These are phyloP conservation scores for Colletotrichum noveboracense DNA, from an alignment of 2,329 filamentous ascomycete genomes.

Conservation along the genomic window DNA sequence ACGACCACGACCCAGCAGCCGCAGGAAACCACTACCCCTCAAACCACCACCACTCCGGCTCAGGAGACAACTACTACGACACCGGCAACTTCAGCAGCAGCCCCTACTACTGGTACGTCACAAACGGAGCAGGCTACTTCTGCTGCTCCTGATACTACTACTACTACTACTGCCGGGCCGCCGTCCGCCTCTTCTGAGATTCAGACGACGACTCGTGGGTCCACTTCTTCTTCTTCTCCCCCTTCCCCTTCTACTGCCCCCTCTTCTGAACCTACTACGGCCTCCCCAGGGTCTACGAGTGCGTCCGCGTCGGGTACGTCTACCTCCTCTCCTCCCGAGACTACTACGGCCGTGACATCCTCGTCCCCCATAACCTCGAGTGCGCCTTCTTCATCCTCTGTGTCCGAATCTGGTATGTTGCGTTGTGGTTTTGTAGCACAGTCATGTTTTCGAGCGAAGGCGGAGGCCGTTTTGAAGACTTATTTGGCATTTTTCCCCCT, in stretches of 20 bases:
- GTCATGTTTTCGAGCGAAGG: not conserved
- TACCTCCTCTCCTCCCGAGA: constrained; percentile 23
- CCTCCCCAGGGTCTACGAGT: constrained; percentile 19
- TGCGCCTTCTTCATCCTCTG: not conserved
- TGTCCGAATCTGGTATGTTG: constrained; percentile 21
- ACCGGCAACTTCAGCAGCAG: constrained; percentile 31
- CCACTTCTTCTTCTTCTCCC: constrained; percentile 25
- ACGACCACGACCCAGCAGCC: constrained; percentile 13
- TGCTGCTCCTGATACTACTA: constrained; percentile 25
- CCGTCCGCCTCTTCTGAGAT: constrained; percentile 27
- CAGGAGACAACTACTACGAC: constrained; percentile 23
- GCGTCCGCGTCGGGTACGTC: constrained; percentile 23
- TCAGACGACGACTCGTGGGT: constrained; percentile 21
- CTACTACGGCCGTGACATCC: constrained; percentile 20
- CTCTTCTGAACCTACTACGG: constrained; percentile 27
- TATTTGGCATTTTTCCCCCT: not conserved
- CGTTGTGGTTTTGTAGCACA: constrained; percentile 13
- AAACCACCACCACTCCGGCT: constrained; percentile 12
- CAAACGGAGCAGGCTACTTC: constrained; percentile 23
- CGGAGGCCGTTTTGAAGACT: not conserved
- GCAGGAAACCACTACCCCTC: constrained; percentile 4
- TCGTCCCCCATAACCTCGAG: constrained; percentile 19
- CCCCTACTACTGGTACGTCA: constrained; percentile 30
- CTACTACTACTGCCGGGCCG: constrained; percentile 32
- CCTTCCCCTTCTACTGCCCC: constrained; percentile 32